These are phyloP conservation scores for Tulasnella sp. DNA, from an alignment of 768 basidiomycete genomes.

Conservation along the genomic window DNA sequence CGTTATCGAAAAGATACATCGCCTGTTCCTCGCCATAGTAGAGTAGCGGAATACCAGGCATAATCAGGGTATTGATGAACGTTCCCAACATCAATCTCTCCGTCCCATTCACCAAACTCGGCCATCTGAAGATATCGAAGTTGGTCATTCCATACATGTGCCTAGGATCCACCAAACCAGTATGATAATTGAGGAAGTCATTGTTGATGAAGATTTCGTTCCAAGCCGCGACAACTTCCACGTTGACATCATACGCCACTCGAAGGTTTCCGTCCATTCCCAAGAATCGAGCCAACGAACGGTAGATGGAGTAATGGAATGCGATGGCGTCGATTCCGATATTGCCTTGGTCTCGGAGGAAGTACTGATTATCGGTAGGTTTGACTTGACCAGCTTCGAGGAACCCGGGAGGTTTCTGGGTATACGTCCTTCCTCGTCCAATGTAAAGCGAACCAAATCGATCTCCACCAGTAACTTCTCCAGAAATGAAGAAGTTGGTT, in stretches of 20 bases:
- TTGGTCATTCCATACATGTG: slow-evolving; percentile 91
- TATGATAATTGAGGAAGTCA: slow-evolving; percentile 67
- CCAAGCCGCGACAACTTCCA: slow-evolving; percentile 82
- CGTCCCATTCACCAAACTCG: slow-evolving; percentile 72
- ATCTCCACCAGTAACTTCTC: slow-evolving; percentile 91
- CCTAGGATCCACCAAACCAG: slow-evolving; percentile 55
- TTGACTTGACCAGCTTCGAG: slow-evolving; percentile 55
- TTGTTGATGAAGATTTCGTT: slow-evolving; percentile 82
- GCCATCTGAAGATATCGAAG: slow-evolving; percentile 93
- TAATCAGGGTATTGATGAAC: slow-evolving; percentile 64
- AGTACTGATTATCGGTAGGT: slow-evolving; percentile 50
- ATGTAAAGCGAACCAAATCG: slow-evolving; percentile 77
- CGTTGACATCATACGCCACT: slow-evolving; percentile 73
- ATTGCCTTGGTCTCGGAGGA: slow-evolving; percentile 51
- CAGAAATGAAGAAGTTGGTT: slow-evolving; percentile 79
- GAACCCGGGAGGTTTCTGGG: slow-evolving; percentile 55
- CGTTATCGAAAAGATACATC: slow-evolving; percentile 76
- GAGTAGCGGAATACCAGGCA: slow-evolving; percentile 79
- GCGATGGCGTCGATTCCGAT: slow-evolving; percentile 66
- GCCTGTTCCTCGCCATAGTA: slow-evolving; percentile 87
- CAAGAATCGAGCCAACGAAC: slow-evolving; percentile 69
- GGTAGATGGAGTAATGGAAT: slow-evolving; percentile 92
- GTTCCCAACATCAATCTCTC: slow-evolving; percentile 60
- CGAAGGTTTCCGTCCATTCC: slow-evolving; percentile 94
- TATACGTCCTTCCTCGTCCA: slow-evolving; percentile 78